phyloP scores from a whole-genome alignment of 441 rosid species.

The Gossypium laxum region DNA sequence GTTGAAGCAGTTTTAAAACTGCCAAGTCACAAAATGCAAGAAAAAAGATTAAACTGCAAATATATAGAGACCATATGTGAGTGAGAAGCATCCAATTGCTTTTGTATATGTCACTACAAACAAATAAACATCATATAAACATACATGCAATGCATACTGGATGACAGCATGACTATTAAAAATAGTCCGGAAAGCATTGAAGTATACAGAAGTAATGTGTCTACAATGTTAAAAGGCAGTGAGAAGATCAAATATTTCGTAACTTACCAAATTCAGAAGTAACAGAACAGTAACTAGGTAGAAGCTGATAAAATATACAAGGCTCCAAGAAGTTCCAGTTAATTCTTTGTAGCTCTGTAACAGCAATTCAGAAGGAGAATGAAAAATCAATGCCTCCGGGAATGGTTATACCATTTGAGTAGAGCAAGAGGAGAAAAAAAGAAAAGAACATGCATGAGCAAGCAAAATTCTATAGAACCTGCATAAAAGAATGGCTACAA shows the following conservation, averaged over 20 bases:
- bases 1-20: background rate
- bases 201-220: background rate
- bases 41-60: background rate
- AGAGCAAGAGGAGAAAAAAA: slow-evolving; percentile 1
- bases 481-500: slow-evolving; percentile 1
- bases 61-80: background rate
- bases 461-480: background rate
- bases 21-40: slow-evolving; percentile 1
- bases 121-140: background rate
- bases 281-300: slow-evolving; percentile 65
- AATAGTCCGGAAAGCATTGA: background rate
- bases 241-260: background rate
- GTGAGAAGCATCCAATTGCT: background rate
- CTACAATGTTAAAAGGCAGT: background rate
- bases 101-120: background rate
- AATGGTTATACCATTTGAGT: background rate
- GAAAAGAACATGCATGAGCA: background rate
- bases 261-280: slow-evolving; percentile 78
- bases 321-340: slow-evolving; percentile 77
- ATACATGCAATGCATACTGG: background rate
- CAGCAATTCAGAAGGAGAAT: slow-evolving; percentile 14
- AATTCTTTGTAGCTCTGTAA: slow-evolving; percentile 74
- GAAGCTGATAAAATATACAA: slow-evolving; percentile 79
- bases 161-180: background rate
- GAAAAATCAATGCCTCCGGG: slow-evolving; percentile 8